These are phyloP conservation scores for Aspergillus udagawae DNA, from an alignment of 2,329 filamentous ascomycete genomes.

Conservation along the genomic window DNA sequence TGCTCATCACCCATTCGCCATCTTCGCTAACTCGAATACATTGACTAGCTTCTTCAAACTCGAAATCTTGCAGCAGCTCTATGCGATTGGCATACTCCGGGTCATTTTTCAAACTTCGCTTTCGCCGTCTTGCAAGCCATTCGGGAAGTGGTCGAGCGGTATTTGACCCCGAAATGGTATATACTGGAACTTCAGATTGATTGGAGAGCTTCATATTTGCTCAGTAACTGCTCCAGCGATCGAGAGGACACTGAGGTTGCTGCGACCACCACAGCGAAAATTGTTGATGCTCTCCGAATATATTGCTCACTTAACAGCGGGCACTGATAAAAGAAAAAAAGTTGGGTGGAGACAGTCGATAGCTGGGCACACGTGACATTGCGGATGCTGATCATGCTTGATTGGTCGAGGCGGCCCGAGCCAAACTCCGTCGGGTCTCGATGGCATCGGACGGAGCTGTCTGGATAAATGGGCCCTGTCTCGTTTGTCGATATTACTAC, in stretches of 20 bases:
- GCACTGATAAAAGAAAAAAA: slow-evolving; percentile 23
- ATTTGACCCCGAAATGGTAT: slow-evolving; percentile 89
- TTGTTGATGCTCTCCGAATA: not conserved
- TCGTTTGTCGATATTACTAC: slow-evolving; percentile 2
- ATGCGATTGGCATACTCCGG: slow-evolving; percentile 89
- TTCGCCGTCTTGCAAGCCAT: slow-evolving; percentile 87
- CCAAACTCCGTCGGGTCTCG: slow-evolving; percentile 31
- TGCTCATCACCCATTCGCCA: slow-evolving; percentile 96
- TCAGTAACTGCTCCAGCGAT: slow-evolving; percentile 8
- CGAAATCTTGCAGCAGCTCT: slow-evolving; percentile 94
- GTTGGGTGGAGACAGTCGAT: slow-evolving; percentile 20
- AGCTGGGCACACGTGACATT: slow-evolving; percentile 28
- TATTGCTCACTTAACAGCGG: not conserved
- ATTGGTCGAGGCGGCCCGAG: slow-evolving; percentile 30
- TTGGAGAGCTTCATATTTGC: slow-evolving; percentile 50
- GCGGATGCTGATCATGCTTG: slow-evolving; percentile 14
- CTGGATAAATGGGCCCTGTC: slow-evolving; percentile 7
- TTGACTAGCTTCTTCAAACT: slow-evolving; percentile 91
- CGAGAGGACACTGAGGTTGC: slow-evolving; percentile 6
- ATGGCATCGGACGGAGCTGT: slow-evolving; percentile 10
- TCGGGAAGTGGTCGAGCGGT: slow-evolving; percentile 86
- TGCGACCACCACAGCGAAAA: not conserved
- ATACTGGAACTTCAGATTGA: slow-evolving; percentile 79
- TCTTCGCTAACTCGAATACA: slow-evolving; percentile 90
- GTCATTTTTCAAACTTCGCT: slow-evolving; percentile 87